Base-by-base conservation (phyloP, 768 basidiomycete species). In the Tulasnella sp. region DNA sequence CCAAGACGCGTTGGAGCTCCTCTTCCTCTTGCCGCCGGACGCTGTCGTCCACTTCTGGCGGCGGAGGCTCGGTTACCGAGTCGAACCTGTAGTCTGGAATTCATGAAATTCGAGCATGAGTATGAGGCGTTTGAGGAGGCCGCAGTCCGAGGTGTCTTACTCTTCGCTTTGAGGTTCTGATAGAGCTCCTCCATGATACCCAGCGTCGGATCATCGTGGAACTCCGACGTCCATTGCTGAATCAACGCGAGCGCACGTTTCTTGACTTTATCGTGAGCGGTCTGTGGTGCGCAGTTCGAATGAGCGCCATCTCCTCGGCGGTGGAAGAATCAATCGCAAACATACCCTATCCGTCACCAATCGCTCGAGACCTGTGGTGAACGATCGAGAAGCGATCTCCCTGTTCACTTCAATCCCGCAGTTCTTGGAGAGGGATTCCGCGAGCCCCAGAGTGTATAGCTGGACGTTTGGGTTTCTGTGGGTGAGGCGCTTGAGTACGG, bases 381-480 rank as follows among this genome's bases (percentile, higher is more conserved):
- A 99, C 3, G 92, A 91, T 67, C 92, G 86, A 26, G 90, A 92
- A 0, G 94, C 89, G 67, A 99, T 84, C 80, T 99, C 96, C 62
- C 90, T 85, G 79, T 95, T 88, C 12, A 98, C 81, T 32, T 87
- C 84, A 75, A 90, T 84, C 2, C 88, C 87, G 76, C 93, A 93
- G 81, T 99, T 99, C 86, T 95, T 96, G 41, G 90, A 89, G 12
- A 99, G 84, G 0, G 95, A 87, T 78, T 98, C 96, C 2, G 90
- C 86, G 19, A 98, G 84, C 1, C 92, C 87, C 5, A 99, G 86
- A 5, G 96, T 87, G 77, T 95, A 98, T 0, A 98, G 86, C 81
- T 99, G 97, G 1, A 99, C 97, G 76, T 96, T 99, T 1, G 97
- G 91, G 79, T 92, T 97, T 22, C 97, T 88, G 80, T 99, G 97